A percentile compares a stretch with the other conserved stretches of the same genome.
phyloP scores from a whole-genome alignment of 768 basidiomycete genomes.

The Punctularia strigosozonata region DNA sequence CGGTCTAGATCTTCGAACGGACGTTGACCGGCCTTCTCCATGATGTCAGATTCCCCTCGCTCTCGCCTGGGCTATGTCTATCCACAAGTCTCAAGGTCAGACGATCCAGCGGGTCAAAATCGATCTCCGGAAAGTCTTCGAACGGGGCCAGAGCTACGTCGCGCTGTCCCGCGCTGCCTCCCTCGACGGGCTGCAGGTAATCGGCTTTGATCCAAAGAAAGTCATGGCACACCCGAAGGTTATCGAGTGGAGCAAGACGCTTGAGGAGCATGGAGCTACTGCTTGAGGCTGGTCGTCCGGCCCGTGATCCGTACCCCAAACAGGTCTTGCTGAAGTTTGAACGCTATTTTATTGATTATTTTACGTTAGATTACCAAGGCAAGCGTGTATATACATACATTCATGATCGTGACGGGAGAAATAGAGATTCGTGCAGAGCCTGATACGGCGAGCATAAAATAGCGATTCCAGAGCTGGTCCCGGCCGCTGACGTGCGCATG shows the following conservation, averaged over 20 bases:
- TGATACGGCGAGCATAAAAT: too few species aligned
- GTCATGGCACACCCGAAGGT: conserved; percentile 33
- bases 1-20: not conserved
- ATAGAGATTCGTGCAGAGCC: too few species aligned
- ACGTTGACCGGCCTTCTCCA: not conserved
- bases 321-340: too few species aligned
- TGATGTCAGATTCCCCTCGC: conserved; percentile 54
- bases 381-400: not conserved
- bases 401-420: too few species aligned
- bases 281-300: too few species aligned
- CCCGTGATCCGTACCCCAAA: not conserved
- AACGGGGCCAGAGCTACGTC: conserved; percentile 40
- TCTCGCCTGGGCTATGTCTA: conserved; percentile 67
- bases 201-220: conserved; percentile 41
- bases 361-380: not conserved
- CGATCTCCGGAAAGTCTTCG: conserved; percentile 57
- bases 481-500: too few species aligned
- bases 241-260: conserved; percentile 28
- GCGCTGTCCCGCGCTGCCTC: conserved; percentile 41
- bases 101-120: conserved; percentile 57
- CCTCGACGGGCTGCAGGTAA: conserved; percentile 40
- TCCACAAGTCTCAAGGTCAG: conserved; percentile 72
- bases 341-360: too few species aligned
- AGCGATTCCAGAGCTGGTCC: too few species aligned
- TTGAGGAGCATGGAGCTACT: conserved; percentile 5